Evolutionary conservation across 2,329 filamentous ascomycete genomes (phyloP).

Genomic region (Dactylellina haptotyla): DNA sequence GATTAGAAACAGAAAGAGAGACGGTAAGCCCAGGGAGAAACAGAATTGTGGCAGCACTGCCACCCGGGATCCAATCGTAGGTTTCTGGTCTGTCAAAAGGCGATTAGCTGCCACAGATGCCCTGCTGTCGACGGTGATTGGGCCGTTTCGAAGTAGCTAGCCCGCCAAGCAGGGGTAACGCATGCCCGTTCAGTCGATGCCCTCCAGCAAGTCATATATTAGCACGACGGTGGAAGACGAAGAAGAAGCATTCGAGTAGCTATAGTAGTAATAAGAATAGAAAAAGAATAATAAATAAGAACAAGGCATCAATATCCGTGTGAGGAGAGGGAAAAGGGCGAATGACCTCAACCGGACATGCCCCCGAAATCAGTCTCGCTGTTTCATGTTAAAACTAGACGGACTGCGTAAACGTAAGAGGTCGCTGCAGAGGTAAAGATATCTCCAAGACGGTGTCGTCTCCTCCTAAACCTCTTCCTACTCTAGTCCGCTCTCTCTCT

Average conservation of each 20-base stretch:
- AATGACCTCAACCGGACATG: constrained; percentile 22
- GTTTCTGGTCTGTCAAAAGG: too few relatives aligned
- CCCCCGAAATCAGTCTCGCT: constrained; percentile 20
- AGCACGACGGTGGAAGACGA: too few relatives aligned
- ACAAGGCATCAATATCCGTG: constrained; percentile 20
- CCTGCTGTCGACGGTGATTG: constrained; percentile 22
- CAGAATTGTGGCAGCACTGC: constrained; percentile 18
- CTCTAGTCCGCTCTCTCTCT: constrained; percentile 4
- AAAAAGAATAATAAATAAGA: background rate
- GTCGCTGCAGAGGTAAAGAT: too few relatives aligned
- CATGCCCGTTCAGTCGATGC: too few relatives aligned
- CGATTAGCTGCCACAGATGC: constrained; percentile 9
- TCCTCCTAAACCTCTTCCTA: constrained; percentile 4
- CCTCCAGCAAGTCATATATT: too few relatives aligned
- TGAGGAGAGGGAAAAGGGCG: too few relatives aligned
- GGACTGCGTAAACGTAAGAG: constrained; percentile 21
- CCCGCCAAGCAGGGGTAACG: constrained; percentile 38
- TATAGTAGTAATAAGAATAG: too few relatives aligned
- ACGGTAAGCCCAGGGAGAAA: background rate
- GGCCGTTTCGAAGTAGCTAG: background rate
- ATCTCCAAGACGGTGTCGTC: constrained; percentile 22
- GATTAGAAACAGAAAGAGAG: background rate
- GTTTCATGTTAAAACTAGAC: constrained; percentile 52
- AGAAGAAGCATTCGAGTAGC: too few relatives aligned
- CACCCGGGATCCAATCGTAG: constrained; percentile 29